Percentiles rank a stretch among this genome's conserved stretches.
These are phyloP conservation scores for Naganishia antarctica DNA, from an alignment of 768 basidiomycete genomes.

Conservation along the genomic window DNA sequence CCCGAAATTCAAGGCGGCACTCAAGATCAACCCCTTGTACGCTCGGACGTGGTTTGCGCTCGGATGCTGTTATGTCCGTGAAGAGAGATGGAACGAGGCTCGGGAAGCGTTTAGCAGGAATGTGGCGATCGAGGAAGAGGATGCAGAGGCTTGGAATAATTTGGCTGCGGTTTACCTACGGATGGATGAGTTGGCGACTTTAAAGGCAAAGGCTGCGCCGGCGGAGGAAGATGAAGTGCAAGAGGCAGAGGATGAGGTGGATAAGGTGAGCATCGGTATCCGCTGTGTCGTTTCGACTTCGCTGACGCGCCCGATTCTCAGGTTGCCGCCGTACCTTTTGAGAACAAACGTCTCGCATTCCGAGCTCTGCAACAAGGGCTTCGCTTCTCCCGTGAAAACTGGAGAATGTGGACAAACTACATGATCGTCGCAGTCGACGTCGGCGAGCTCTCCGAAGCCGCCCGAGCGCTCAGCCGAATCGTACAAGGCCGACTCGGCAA, in stretches of 20 bases:
- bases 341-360: slow-evolving; percentile 79
- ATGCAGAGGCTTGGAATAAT: slow-evolving; percentile 98
- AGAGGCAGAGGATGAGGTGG: slow-evolving; percentile 8
- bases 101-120: slow-evolving; percentile 77
- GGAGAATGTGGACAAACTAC: slow-evolving; percentile 99
- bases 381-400: slow-evolving; percentile 76
- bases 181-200: slow-evolving; percentile 53
- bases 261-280: slow-evolving; percentile 20
- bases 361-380: slow-evolving; percentile 87
- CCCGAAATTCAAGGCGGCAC: slow-evolving; percentile 64
- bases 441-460: slow-evolving; percentile 82
- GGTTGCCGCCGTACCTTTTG: slow-evolving; percentile 46
- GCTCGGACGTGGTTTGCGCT: slow-evolving; percentile 91
- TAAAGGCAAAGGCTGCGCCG: neutral
- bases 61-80: slow-evolving; percentile 81
- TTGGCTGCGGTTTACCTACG: slow-evolving; percentile 89
- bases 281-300: slow-evolving; percentile 3
- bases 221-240: neutral
- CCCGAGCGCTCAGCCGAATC: slow-evolving; percentile 72
- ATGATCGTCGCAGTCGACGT: slow-evolving; percentile 89
- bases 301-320: slow-evolving; percentile 17
- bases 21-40: slow-evolving; percentile 80
- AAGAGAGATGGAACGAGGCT: slow-evolving; percentile 77
- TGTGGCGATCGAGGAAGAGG: slow-evolving; percentile 88
- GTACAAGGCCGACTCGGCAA: slow-evolving; percentile 59